phyloP scores from a whole-genome alignment of 2,329 filamentous ascomycete species.

The Didymosphaeria variabile region DNA sequence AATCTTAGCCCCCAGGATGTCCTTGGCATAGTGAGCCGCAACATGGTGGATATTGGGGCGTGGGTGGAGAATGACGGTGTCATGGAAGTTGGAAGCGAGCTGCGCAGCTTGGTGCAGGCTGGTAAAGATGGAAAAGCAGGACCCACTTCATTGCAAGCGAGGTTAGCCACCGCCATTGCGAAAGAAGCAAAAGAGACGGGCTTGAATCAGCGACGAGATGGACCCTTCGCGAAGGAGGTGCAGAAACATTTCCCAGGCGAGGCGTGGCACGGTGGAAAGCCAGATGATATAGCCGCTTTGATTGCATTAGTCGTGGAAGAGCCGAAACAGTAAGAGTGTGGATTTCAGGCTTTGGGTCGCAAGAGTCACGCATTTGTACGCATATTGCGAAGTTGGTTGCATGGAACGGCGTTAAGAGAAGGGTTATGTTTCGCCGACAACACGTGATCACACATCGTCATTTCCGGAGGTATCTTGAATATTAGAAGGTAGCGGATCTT shows the following conservation, averaged over 20 bases:
- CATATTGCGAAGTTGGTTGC: conserved; percentile 31
- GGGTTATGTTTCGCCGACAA: conserved; percentile 3
- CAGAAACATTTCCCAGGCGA: conserved; percentile 87
- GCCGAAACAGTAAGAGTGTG: conserved; percentile 16
- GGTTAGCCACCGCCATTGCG: conserved; percentile 81
- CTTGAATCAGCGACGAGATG: conserved; percentile 80
- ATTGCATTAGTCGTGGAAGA: conserved; percentile 62
- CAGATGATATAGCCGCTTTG: conserved; percentile 93
- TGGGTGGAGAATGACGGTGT: conserved; percentile 69
- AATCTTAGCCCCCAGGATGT: conserved; percentile 93
- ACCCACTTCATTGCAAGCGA: conserved; percentile 73
- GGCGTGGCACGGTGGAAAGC: conserved; percentile 88
- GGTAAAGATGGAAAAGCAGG: conserved; percentile 54
- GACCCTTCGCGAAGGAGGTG: conserved; percentile 94
- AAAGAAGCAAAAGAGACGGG: conserved; percentile 86
- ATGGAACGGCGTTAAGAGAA: conserved; percentile 37
- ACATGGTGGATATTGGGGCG: conserved; percentile 77
- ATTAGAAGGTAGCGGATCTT: background rate
- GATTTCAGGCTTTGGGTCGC: conserved; percentile 1
- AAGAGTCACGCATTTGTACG: conserved; percentile 23
- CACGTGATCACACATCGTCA: conserved; percentile 19
- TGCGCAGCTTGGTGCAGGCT: conserved; percentile 63
- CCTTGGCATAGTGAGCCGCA: conserved; percentile 77
- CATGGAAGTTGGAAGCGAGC: conserved; percentile 65
- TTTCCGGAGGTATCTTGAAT: conserved; percentile 3